A percentile compares a stretch with the other conserved stretches of the same genome.
phyloP scores from a whole-genome alignment of 2,329 filamentous ascomycete species.

The Biscogniauxia marginata region DNA sequence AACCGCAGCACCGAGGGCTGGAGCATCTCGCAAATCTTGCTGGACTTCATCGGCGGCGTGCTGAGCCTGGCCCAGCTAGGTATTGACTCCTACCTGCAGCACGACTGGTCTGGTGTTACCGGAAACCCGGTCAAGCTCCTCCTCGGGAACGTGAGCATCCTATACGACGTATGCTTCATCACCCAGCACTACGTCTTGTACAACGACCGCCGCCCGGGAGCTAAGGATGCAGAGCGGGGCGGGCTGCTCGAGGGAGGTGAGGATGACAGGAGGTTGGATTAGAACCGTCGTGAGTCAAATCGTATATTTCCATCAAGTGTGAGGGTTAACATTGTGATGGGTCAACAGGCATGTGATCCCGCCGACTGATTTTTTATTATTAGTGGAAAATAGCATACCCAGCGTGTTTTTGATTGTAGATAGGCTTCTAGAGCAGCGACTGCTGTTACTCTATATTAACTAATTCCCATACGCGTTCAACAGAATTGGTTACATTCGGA shows the following conservation, averaged over 20 bases:
- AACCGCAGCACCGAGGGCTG: constrained; percentile 85
- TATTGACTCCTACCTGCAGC: constrained; percentile 80
- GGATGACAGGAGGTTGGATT: constrained; percentile 33
- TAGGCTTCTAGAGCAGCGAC: no score
- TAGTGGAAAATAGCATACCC: no score
- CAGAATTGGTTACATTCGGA: no score
- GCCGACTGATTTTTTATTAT: not conserved
- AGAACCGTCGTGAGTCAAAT: not conserved
- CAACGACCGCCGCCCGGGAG: constrained; percentile 26
- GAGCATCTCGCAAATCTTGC: constrained; percentile 79
- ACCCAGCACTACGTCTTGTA: constrained; percentile 87
- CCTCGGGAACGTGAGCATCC: constrained; percentile 78
- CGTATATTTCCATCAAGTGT: not conserved
- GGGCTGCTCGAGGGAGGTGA: constrained; percentile 36
- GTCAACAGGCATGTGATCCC: not conserved
- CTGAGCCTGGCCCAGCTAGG: constrained; percentile 78
- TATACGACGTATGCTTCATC: constrained; percentile 86
- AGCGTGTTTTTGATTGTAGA: no score
- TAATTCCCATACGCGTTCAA: no score
- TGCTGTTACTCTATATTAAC: no score
- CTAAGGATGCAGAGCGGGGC: constrained; percentile 35
- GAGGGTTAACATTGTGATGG: not conserved
- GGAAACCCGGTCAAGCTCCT: constrained; percentile 91
- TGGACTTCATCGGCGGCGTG: constrained; percentile 79
- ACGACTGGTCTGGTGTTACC: constrained; percentile 85